A percentile compares a stretch with the other conserved stretches of the same genome.
Evolutionary conservation across 2,329 filamentous ascomycete genomes (phyloP).

Genomic region (Talaromyces sp.): DNA sequence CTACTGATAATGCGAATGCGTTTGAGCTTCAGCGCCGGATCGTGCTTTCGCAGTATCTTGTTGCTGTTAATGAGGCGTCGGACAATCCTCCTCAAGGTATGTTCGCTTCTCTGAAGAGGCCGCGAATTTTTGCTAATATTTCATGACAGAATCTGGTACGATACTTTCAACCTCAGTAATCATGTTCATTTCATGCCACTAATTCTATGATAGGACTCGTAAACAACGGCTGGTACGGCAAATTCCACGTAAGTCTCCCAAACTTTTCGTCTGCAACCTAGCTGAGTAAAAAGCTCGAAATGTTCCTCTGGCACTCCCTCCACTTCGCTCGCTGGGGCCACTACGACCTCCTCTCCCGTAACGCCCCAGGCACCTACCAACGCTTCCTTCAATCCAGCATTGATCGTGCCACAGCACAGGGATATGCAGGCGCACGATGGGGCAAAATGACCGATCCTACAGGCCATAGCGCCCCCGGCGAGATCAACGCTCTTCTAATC

Average conservation of each 20-base stretch:
- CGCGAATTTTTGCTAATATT: not conserved
- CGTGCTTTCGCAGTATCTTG: conserved; percentile 53
- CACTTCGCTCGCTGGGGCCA: conserved; percentile 53
- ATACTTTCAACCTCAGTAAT: not conserved
- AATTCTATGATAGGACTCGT: not conserved
- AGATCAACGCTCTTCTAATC: conserved; percentile 59
- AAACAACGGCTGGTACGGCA: not conserved
- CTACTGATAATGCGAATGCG: not conserved
- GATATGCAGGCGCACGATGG: conserved; percentile 46
- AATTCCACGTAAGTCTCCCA: not conserved
- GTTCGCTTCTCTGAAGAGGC: conserved; percentile 28
- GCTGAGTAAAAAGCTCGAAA: conserved; percentile 57
- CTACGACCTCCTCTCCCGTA: conserved; percentile 46
- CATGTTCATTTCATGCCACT: not conserved
- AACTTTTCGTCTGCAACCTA: conserved; percentile 44
- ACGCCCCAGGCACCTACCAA: conserved; percentile 43
- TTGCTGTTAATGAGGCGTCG: conserved; percentile 53
- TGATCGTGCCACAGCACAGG: conserved; percentile 35
- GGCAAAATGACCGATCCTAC: conserved; percentile 59
- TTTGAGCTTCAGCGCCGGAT: conserved; percentile 52
- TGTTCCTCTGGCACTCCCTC: conserved; percentile 53
- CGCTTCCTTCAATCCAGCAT: conserved; percentile 43
- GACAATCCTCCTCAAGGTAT: conserved; percentile 47
- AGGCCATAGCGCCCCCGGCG: conserved; percentile 55
- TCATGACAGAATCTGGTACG: not conserved